Evolutionary conservation across 805 yeast species (phyloP), one percentile per base, ranked within the genome.

Genomic region (Saccharomycopsis javanensis): DNA sequence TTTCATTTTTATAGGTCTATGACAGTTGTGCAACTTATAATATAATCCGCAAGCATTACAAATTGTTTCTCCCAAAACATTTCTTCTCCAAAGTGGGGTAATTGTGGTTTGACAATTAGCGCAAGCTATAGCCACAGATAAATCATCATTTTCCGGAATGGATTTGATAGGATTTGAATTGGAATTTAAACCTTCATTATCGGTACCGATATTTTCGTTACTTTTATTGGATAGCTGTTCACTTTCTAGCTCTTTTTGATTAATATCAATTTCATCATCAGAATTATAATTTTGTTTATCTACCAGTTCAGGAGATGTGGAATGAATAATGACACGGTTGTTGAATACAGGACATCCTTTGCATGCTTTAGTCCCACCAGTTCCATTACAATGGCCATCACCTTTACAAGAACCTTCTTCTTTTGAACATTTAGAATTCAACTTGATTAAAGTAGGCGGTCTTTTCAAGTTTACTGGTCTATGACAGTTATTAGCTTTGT

Each of bases 1-100:
- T 64, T 86, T 85, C 86, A 87, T 78, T 58, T 80, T 80, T 16
- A 82, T 82, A 1, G 96, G 96, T 53, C 96, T 74, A 64, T 85
- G 90, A 42, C 74, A 74, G 0, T 92, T 91, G 65, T 87, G 95
- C 48, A 88, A 75, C 58, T 82, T 74, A 68, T 81, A 83, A 68
- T 88, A 88, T 31, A 88, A 71, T 2, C 90, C 96, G 71, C 96
- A 88, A 0, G 96, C 96, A 65, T 88, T 88, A 73, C 96, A 88
- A 25, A 88, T 87, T 27, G 90, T 85, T 64, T 87, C 83, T 3
- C 96, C 96, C 5, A 75, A 76, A 62, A 82, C 90, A 67, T 87
- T 91, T 60, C 96, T 74, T 66, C 96, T 76, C 96, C 96, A 88
- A 11, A 88, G 71, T 0, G 96, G 96, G 0, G 96, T 88, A 57